Conservation (phyloP, 1,284 basidiomycete species). For the Schizophyllum commune region DNA sequence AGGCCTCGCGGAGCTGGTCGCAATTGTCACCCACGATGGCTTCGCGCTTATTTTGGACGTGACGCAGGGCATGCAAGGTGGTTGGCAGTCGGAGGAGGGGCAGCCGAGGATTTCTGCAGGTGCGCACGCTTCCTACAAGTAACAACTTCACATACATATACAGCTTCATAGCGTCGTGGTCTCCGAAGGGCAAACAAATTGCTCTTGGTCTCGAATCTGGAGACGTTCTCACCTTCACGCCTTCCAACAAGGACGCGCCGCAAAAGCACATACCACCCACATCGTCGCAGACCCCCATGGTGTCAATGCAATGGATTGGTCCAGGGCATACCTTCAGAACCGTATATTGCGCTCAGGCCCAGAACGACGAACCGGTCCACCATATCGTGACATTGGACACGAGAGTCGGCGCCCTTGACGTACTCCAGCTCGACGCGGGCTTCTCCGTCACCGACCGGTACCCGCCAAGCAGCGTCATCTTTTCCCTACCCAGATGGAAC, state of each 20-base stretch:
- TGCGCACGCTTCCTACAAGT: conserved; percentile 16
- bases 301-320: conserved; percentile 64
- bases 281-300: conserved; percentile 40
- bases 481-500: conserved; percentile 60
- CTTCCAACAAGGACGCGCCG: conserved; percentile 43
- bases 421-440: conserved; percentile 42
- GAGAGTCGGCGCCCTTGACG: conserved; percentile 46
- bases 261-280: conserved; percentile 57
- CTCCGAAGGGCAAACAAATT: conserved; percentile 81
- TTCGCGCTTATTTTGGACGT: conserved; percentile 55
- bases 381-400: conserved; percentile 54
- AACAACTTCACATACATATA: not conserved
- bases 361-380: conserved; percentile 42
- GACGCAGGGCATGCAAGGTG: conserved; percentile 44
- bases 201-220: conserved; percentile 70
- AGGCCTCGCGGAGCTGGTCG: conserved; percentile 50
- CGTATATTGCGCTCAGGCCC: conserved; percentile 49
- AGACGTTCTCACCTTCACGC: conserved; percentile 63
- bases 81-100: conserved; percentile 49
- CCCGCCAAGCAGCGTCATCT: conserved; percentile 45
- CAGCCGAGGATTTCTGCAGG: conserved; percentile 48
- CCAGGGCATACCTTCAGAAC: conserved; percentile 64
- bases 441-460: conserved; percentile 44
- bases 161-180: conserved; percentile 60
- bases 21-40: conserved; percentile 44